Conservation (phyloP, 2,329 filamentous ascomycete genomes). For the Sporothrix variecibatus region DNA sequence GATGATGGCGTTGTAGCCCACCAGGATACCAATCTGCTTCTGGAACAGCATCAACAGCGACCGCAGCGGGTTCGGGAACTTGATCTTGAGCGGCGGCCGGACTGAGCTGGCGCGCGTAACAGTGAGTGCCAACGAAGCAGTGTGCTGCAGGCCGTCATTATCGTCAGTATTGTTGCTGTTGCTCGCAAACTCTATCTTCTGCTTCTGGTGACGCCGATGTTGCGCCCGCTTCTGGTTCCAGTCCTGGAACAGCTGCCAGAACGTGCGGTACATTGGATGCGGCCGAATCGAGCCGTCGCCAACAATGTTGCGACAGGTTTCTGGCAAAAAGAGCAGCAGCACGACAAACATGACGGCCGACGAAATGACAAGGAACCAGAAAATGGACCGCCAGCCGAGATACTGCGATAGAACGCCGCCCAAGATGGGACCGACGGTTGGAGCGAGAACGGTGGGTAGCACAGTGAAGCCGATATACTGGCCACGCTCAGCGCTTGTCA, state of each 20-base stretch:
- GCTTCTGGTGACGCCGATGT: constrained; percentile 9
- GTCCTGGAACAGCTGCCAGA: constrained; percentile 27
- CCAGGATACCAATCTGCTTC: constrained; percentile 68
- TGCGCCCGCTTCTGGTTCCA: background rate
- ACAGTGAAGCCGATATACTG: constrained; percentile 57
- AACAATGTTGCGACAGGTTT: constrained; percentile 53
- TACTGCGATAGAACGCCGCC: constrained; percentile 60
- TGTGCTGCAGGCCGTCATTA: background rate
- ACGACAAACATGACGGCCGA: constrained; percentile 45
- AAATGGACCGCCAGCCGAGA: constrained; percentile 61
- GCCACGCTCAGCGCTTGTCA: constrained; percentile 63
- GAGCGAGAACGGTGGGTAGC: constrained; percentile 51
- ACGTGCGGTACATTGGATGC: constrained; percentile 29
- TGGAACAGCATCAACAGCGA: constrained; percentile 80
- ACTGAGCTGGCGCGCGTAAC: constrained; percentile 8
- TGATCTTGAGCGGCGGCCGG: constrained; percentile 28
- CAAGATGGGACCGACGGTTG: constrained; percentile 56
- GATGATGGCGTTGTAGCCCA: constrained; percentile 47
- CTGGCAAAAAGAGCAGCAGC: constrained; percentile 54
- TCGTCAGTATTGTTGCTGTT: background rate
- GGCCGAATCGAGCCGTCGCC: constrained; percentile 52
- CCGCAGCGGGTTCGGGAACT: constrained; percentile 69
- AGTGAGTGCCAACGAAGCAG: background rate
- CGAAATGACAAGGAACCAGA: constrained; percentile 62
- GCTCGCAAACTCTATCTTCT: background rate